Evolutionary conservation across 768 basidiomycete species (phyloP), one percentile per base, ranked within the genome.

Genomic region (Multifurca ochricompacta): DNA sequence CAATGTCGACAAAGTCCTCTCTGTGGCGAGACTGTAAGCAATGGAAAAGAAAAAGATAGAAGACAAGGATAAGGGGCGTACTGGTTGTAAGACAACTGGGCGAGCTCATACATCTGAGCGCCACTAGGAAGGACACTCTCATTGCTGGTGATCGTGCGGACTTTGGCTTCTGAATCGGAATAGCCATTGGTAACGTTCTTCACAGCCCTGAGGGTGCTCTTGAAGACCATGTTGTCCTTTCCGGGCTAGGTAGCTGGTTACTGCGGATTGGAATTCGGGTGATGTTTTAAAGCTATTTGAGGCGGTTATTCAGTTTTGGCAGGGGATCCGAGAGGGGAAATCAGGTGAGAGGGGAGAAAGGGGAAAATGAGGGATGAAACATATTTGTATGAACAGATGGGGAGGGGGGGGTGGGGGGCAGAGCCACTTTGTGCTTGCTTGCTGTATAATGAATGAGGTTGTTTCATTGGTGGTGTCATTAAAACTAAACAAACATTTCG

Each of bases 41-140:
- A 51, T 36, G 73, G 80, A 21, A 28, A 19, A 40, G 37, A 21
- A 31, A 9, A 21, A 31, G 6, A 21, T 8, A 11, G 35, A 34
- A 19, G 8, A 11, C 66, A 18, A 9, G 39, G 25, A 27, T 7
- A 16, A n/a, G 37, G 16, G 18, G 52, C 66, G n/a, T 62, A 93
- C 93, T 92, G 92, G 70, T 94, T 93, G 69, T 88, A 97, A 6
- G 91, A 92, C 71, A 97, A 65, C 67, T 94, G 90, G 1, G 95
- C 91, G 60, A 98, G 81, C 71, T 97, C 95, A 71, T 94, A 93
- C 92, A 98, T 94, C 76, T 93, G 92, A 1, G 89, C 88, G 10
- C 93, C 92, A 7, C 87, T 88, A 3, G 95, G 95, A 0, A 93
- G 91, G 88, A 91, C 92, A 14, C 91, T 87, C 67, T 97, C 94